Evolutionary conservation across 352 stramenopile species (phyloP).

Genomic region (Pelagophyceae sp.): DNA sequence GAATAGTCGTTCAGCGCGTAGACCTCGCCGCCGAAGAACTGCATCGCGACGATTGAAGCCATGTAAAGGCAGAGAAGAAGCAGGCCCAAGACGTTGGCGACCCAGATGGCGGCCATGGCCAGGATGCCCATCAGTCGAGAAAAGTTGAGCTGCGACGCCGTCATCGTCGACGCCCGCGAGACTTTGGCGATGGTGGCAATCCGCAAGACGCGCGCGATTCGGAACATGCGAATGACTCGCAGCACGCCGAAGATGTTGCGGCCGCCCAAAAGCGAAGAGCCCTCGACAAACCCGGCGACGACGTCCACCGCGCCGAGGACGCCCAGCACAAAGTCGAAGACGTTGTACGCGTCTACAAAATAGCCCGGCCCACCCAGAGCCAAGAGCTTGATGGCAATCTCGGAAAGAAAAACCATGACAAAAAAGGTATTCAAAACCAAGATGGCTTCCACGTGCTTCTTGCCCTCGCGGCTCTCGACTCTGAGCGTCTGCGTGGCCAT

Average conservation of each 20-base stretch:
- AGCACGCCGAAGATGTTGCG: neutral
- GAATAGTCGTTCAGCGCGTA: slow-evolving; percentile 27
- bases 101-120: slow-evolving; percentile 4
- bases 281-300: neutral
- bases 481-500: neutral
- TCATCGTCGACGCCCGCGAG: neutral
- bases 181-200: slow-evolving; percentile 33
- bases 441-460: neutral
- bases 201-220: slow-evolving; percentile 36
- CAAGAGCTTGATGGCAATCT: slow-evolving; percentile 66
- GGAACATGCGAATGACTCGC: slow-evolving; percentile 26
- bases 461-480: neutral
- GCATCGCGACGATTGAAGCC: slow-evolving; percentile 40
- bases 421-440: slow-evolving; percentile 39
- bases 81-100: slow-evolving; percentile 23
- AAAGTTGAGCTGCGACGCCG: slow-evolving; percentile 22
- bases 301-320: slow-evolving; percentile 32
- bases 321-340: slow-evolving; percentile 53
- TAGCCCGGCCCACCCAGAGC: slow-evolving; percentile 65
- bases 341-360: slow-evolving; percentile 48
- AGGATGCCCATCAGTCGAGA: slow-evolving; percentile 24
- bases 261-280: too few species aligned
- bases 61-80: slow-evolving; percentile 35
- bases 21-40: slow-evolving; percentile 38
- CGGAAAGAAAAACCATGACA: slow-evolving; percentile 50